Evolutionary conservation across 495 filamentous ascomycete genomes (phyloP), one percentile per base, ranked within the genome.

Genomic region (Penicillium manginii): DNA sequence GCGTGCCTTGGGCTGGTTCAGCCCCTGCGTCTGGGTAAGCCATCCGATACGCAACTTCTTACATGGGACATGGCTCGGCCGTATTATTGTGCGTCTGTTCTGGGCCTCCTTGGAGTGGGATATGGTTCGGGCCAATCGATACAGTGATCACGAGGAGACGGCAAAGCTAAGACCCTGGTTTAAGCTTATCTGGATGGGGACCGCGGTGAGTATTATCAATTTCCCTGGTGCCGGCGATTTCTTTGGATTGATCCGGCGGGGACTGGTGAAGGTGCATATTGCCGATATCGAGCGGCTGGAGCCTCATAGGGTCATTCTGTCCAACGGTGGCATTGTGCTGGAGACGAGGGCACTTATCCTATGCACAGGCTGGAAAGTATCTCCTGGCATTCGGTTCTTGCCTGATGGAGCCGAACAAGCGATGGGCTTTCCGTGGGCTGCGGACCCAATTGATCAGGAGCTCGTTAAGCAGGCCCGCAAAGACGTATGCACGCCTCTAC

Each of bases 1-100:
- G 35, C 52, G 52, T 54, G 52, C 52, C 52, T 54, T 54, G 52
- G 52, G 52, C 52, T 54, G 52, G 52, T 54, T 54, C 37, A 54
- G 52, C 52, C 52, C 52, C 37, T 54, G 52, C 14, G 23, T 46
- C 39, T 54, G 52, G 52, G 39, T 54, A 10, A 54, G 52, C 52
- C 37, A 54, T 23, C 52, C 52, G 37, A 54, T 54, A 54, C 35
- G 39, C 37, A 54, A 46, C 52, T 54, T 54, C 52, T 54, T 54
- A 54, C 52, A 54, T 54, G 52, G 52, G 52, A 54, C 52, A 54
- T 54, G 52, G 52, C 23, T 54, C 39, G 52, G 52, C 52, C 46
- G 39, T 54, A 43, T 43, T 31, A 54, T 54, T 54, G 52, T 54
- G 37, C 52, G 52, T 45, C 37, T 54, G 52, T 54, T 54, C 52